Percentiles rank a stretch among this genome's conserved stretches.
Conservation (phyloP, 2,329 filamentous ascomycete species). For the Colletotrichum phormii region DNA sequence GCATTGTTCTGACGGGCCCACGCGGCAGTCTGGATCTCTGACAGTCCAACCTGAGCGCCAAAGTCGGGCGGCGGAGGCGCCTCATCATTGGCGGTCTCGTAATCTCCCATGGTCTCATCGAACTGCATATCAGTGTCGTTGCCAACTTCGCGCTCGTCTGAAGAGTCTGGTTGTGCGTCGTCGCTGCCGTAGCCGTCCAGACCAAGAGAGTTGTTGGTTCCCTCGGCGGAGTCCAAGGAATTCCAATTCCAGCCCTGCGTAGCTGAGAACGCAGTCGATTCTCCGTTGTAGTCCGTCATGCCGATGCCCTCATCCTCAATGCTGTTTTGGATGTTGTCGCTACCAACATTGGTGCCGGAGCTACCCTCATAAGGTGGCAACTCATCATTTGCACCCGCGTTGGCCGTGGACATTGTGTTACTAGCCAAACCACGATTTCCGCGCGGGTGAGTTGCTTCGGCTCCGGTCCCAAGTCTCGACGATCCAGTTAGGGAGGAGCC, state of each 20-base stretch:
- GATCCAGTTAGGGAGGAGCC: constrained; percentile 88
- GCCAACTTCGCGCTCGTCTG: constrained; percentile 48
- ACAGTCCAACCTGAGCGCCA: constrained; percentile 38
- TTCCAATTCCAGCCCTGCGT: constrained; percentile 61
- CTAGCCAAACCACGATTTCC: constrained; percentile 70
- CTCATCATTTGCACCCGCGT: constrained; percentile 45
- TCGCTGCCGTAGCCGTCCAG: constrained; percentile 55
- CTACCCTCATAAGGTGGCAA: constrained; percentile 46
- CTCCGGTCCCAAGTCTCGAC: constrained; percentile 87
- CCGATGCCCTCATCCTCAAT: constrained; percentile 63
- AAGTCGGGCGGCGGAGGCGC: constrained; percentile 40
- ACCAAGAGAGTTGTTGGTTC: constrained; percentile 44
- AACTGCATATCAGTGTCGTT: constrained; percentile 37
- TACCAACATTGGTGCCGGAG: constrained; percentile 37
- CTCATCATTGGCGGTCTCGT: constrained; percentile 32
- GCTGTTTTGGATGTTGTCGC: constrained; percentile 51
- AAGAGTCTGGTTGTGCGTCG: constrained; percentile 55
- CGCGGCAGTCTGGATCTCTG: constrained; percentile 46
- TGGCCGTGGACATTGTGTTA: constrained; percentile 44
- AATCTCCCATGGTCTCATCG: constrained; percentile 34
- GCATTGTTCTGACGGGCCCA: constrained; percentile 49
- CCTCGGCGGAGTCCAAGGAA: constrained; percentile 46
- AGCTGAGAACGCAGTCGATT: constrained; percentile 44
- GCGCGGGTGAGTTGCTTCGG: constrained; percentile 78
- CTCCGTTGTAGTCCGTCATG: constrained; percentile 49